Conservation (phyloP, 2,329 filamentous ascomycete species). For the Lasiodiplodia hormozganensis region DNA sequence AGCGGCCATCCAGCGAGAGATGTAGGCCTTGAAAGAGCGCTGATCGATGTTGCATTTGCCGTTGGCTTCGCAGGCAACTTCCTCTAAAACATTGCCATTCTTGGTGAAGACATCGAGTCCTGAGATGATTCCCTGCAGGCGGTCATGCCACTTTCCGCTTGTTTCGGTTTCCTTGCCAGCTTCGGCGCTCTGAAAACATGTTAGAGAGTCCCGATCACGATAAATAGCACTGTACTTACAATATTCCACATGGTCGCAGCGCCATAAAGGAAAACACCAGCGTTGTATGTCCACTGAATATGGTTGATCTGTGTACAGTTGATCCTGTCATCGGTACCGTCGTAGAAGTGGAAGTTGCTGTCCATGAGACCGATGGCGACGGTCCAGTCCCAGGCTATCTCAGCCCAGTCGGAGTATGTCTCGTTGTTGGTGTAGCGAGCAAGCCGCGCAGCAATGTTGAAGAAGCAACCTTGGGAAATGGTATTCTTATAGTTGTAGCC, state of each 20-base stretch:
- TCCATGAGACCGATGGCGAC: conserved; percentile 62
- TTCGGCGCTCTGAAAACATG: conserved; percentile 20
- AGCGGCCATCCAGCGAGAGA: conserved; percentile 52
- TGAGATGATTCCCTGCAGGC: conserved; percentile 44
- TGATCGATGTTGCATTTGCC: conserved; percentile 57
- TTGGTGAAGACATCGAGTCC: conserved; percentile 53
- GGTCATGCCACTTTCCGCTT: conserved; percentile 22
- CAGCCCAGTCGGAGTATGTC: conserved; percentile 80
- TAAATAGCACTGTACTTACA: conserved; percentile 42
- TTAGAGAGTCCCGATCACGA: neutral
- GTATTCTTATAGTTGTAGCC: conserved; percentile 68
- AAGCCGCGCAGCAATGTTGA: conserved; percentile 70
- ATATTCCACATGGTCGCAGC: conserved; percentile 57
- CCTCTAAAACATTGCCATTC: conserved; percentile 51
- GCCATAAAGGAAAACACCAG: conserved; percentile 54
- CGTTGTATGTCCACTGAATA: conserved; percentile 57
- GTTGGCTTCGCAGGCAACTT: conserved; percentile 55
- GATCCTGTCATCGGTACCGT: conserved; percentile 51
- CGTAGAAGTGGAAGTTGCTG: conserved; percentile 51
- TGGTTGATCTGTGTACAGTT: conserved; percentile 55
- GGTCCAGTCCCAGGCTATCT: conserved; percentile 66
- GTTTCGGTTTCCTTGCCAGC: conserved; percentile 19
- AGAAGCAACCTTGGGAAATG: conserved; percentile 65
- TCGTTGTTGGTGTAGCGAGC: conserved; percentile 79
- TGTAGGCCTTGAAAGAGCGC: conserved; percentile 55